These are phyloP conservation scores for Oryza rufipogon DNA, from an alignment of 176 grass and related monocot species.

Conservation along the genomic window DNA sequence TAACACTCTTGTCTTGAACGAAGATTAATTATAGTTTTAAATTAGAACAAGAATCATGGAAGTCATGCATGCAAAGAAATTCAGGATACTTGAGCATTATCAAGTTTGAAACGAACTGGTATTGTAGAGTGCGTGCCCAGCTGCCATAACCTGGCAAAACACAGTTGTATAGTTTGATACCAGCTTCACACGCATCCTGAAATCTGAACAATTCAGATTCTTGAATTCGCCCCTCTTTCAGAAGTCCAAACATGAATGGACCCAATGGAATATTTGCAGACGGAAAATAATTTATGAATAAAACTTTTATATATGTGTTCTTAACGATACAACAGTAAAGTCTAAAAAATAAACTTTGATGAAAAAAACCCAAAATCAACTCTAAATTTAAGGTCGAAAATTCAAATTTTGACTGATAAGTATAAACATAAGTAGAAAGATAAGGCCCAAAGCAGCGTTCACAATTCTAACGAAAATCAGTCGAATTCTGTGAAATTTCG, in stretches of 20 bases:
- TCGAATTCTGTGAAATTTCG: too few species aligned
- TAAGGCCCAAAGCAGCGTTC: too few species aligned
- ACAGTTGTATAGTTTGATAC: background rate
- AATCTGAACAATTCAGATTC: background rate
- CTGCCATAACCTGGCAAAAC: conserved; percentile 13
- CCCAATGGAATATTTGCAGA: too few species aligned
- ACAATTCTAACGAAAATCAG: too few species aligned
- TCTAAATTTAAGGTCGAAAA: too few species aligned
- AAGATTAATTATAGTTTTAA: background rate
- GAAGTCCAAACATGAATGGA: conserved; percentile 9
- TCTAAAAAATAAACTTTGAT: too few species aligned
- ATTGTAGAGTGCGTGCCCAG: background rate
- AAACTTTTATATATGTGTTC: too few species aligned
- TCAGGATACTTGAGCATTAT: background rate
- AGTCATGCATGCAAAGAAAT: conserved; percentile 8
- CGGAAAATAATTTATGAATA: too few species aligned
- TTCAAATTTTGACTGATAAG: too few species aligned
- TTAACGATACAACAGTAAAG: too few species aligned
- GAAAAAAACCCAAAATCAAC: too few species aligned
- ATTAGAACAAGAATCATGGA: background rate
- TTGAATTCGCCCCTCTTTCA: background rate
- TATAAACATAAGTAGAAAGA: too few species aligned
- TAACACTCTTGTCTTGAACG: background rate
- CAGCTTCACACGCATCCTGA: background rate
- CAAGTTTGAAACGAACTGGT: background rate